These are phyloP conservation scores for Lipomyces orientalis DNA, from an alignment of 805 yeast genomes.

Conservation along the genomic window DNA sequence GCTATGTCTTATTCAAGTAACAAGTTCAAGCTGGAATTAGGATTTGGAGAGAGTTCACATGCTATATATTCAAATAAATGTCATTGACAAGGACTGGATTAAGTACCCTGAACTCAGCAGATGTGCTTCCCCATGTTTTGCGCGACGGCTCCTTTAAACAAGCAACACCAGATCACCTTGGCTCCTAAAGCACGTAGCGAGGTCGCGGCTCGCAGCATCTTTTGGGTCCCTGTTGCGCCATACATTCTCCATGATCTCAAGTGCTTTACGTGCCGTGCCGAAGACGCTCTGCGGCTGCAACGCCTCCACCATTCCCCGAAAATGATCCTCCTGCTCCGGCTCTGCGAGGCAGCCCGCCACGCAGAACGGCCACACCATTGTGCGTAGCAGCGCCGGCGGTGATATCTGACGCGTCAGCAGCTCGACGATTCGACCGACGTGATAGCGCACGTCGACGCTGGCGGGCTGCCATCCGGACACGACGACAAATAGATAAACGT, in stretches of 20 bases:
- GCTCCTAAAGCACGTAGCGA: background rate
- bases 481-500: no score
- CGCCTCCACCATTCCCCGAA: background rate
- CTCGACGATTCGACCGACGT: background rate
- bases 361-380: no score
- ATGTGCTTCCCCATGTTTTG: background rate
- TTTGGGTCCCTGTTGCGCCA: background rate
- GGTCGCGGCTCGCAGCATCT: background rate
- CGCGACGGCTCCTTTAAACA: background rate
- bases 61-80: background rate
- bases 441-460: background rate
- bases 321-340: background rate
- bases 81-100: background rate
- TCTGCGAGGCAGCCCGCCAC: constrained; percentile 1
- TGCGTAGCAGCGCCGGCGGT: background rate
- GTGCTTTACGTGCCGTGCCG: background rate
- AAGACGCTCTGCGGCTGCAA: background rate
- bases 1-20: background rate
- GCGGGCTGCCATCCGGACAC: constrained; percentile 4
- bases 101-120: background rate
- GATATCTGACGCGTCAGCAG: background rate
- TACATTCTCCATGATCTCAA: background rate
- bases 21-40: background rate
- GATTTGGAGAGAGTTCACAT: background rate
- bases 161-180: background rate